Evolutionary conservation across 805 yeast genomes (phyloP), one percentile per base, ranked within the genome.

Genomic region (Teunomyces aglyptinius): DNA sequence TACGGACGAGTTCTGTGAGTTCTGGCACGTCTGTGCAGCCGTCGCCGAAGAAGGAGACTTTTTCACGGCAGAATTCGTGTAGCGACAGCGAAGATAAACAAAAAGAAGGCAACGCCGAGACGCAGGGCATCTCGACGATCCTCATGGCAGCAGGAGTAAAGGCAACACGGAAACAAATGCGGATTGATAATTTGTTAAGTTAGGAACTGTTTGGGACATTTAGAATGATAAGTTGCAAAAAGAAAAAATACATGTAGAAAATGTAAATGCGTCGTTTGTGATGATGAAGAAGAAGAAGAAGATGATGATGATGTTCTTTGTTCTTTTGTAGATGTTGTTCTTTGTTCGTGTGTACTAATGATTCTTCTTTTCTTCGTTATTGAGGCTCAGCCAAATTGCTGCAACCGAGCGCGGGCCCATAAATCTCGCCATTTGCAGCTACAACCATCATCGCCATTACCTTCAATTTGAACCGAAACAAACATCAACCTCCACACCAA

Each of bases 131-230:
- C 18, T 56, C 60, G n/a, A 59, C 70, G 5, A 61, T 67, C 15
- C 50, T 67, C 15, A 50, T 60, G 34, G 72, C 70, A 4, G 71
- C 70, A 2, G 58, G 57, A 11, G 28, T 48, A 41, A 35, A 40
- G 6, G 51, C 46, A 26, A 18, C 50, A 11, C 24, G 18, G 5
- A 22, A 13, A 12, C 18, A 16, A 48, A 63, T 66, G 53, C 61
- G 53, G 53, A 65, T 67, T 31, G 55, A 61, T 47, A 70, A 67
- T 48, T 61, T 67, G 51, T 58, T 66, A 38, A 50, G 51, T 3
- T 51, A 44, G 26, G 26, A 24, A 24, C 26, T 3, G 26, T 24
- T 24, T 24, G 33, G 16, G 16, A 31, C 5, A 10, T 31, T 16
- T 31, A 31, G 16, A 15, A 31, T 4, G 33, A 29, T n/a, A 29